These are phyloP conservation scores for Haplosporangium sp. DNA, from an alignment of 371 early-diverging fungal genomes.

Conservation along the genomic window DNA sequence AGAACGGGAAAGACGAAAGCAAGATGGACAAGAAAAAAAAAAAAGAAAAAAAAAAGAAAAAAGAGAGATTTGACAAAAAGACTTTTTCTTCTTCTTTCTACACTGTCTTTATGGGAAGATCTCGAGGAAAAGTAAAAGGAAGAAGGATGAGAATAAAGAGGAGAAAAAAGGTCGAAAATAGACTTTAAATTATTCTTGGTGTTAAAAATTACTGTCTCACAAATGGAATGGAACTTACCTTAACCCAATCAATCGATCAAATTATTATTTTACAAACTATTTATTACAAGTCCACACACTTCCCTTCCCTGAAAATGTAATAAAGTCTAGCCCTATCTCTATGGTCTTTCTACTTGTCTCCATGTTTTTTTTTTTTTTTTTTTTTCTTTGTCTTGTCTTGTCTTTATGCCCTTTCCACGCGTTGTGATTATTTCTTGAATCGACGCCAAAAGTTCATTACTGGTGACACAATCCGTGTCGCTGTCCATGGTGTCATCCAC, in stretches of 20 bases:
- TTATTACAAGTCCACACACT: too few species aligned
- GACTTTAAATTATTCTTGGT: too few species aligned
- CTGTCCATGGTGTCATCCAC: conserved; percentile 57
- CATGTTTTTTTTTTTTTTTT: background rate
- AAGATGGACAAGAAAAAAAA: background rate
- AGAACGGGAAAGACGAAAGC: background rate
- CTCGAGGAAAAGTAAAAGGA: background rate
- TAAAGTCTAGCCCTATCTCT: background rate
- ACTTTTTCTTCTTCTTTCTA: too few species aligned
- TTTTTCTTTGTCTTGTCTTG: background rate
- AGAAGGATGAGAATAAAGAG: background rate
- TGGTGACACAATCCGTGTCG: conserved; percentile 45
- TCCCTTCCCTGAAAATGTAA: background rate
- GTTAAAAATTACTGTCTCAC: too few species aligned
- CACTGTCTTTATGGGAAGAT: too few species aligned
- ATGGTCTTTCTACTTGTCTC: background rate
- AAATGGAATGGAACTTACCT: too few species aligned
- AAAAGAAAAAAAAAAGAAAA: background rate
- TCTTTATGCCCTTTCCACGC: background rate
- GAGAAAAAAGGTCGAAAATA: background rate
- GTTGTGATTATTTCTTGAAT: conserved; percentile 19
- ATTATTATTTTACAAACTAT: too few species aligned
- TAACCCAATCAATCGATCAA: too few species aligned
- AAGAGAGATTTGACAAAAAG: background rate
- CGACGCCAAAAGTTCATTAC: conserved; percentile 43